Evolutionary conservation across 2,329 filamentous ascomycete genomes (phyloP), one percentile per base, ranked within the genome.

Genomic region (Aspergillus fructus): DNA sequence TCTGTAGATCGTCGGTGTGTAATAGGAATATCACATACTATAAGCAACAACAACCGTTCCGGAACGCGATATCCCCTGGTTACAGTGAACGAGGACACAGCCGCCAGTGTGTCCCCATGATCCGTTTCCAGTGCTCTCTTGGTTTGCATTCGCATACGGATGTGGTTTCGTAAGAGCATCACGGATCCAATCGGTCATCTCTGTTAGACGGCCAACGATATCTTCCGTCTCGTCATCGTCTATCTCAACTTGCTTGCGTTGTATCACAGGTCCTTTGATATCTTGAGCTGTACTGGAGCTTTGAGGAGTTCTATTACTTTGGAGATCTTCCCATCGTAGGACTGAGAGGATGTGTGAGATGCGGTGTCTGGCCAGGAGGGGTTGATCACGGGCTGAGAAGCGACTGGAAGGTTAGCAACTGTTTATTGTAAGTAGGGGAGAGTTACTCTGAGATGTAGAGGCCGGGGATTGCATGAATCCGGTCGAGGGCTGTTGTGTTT

Each of bases 391-490:
- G 4, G 54, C 54, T 12, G 49, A n/a, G 23, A 37, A 40, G n/a
- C 24, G 42, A 17, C 54, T 52, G 15, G n/a, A n/a, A 21, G 6
- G 40, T 27, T 33, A 27, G 23, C 6, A 23, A 17, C 13, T 37
- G 13, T 6, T n/a, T 7, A 15, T 15, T 37, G 13, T n/a, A 13
- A 1, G 27, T 3, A 9, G 2, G 3, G 13, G 48, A 3, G 15
- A 17, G 43, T 41, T 56, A 13, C 54, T 56, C 54, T 47, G 54
- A 52, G 33, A 56, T 56, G 34, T 42, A 52, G 34, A 56, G 54
- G 13, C 34, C 41, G 24, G 54, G 48, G 11, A 56, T n/a, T 8
- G 42, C 15, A 5, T 37, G 33, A 5, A 56, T 47, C 8, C 15
- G 43, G 27, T n/a, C 17, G 19, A 53, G 15, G 21, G 34, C 8